A percentile compares a stretch with the other conserved stretches of the same genome.
phyloP scores from a whole-genome alignment of 176 grass and related monocot species.

The Guadua angustifolia region DNA sequence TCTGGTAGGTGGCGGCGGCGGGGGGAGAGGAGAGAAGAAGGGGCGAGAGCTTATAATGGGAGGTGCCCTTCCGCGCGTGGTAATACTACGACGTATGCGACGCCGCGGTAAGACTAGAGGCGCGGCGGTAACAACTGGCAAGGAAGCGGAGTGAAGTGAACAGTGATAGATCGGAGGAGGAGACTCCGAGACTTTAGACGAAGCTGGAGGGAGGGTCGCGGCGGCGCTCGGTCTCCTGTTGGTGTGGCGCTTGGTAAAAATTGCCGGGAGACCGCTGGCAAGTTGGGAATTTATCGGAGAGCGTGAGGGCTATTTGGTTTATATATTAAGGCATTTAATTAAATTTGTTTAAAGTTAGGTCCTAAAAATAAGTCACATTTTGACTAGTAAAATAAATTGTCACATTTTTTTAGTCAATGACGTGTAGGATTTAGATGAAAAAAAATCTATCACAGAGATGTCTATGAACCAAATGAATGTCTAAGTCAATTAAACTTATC shows the following conservation, averaged over 20 bases:
- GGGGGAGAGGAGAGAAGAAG: neutral
- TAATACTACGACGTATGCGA: neutral
- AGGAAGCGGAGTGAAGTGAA: constrained; percentile 8
- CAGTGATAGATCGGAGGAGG: neutral
- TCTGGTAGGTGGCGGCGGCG: constrained; percentile 14
- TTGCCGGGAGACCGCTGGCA: constrained; percentile 34
- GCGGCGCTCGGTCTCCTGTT: constrained; percentile 41
- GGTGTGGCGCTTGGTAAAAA: constrained; percentile 35
- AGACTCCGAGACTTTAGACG: neutral
- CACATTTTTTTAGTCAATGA: too few species aligned
- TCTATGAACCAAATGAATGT: too few species aligned
- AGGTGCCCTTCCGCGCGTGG: neutral
- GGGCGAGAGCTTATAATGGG: constrained; percentile 44
- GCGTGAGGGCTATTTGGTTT: too few species aligned
- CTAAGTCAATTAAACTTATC: too few species aligned
- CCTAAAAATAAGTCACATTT: too few species aligned
- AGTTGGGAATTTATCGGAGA: neutral
- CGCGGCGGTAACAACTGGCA: constrained; percentile 28
- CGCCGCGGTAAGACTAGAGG: neutral
- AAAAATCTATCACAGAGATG: too few species aligned
- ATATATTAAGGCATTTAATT: too few species aligned
- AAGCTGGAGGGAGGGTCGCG: neutral
- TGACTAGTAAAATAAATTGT: too few species aligned
- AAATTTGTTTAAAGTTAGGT: too few species aligned
- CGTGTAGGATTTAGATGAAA: too few species aligned